These are phyloP conservation scores for Solanum hybrid DNA, from an alignment of 305 asterid species.

Conservation along the genomic window DNA sequence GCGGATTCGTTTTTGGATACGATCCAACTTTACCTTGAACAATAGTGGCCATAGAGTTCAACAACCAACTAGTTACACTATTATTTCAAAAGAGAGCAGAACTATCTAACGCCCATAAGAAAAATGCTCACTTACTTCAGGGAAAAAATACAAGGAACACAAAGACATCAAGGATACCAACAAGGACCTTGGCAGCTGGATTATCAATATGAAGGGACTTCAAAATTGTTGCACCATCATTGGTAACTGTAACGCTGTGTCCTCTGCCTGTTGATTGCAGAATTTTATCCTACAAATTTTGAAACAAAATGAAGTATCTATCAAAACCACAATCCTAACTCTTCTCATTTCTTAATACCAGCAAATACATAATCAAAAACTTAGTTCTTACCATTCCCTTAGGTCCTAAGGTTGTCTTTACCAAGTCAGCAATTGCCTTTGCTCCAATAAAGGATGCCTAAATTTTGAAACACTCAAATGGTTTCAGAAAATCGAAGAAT, in stretches of 20 bases:
- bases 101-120: neutral
- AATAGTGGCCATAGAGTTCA: neutral
- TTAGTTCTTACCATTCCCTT: conserved; percentile 71
- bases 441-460: conserved; percentile 92
- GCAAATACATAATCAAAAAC: neutral
- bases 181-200: conserved; percentile 95
- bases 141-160: neutral
- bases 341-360: neutral
- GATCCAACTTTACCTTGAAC: neutral
- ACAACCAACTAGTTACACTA: neutral
- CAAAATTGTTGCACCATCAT: conserved; percentile 97
- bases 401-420: conserved; percentile 97
- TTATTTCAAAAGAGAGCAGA: neutral
- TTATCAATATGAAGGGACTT: conserved; percentile 94
- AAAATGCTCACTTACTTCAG: neutral
- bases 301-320: neutral
- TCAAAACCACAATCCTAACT: neutral
- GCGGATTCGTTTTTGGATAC: neutral
- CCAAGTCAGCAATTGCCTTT: conserved; percentile 87
- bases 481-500: neutral
- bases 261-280: conserved; percentile 55
- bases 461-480: neutral
- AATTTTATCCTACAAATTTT: conserved; percentile 67
- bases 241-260: conserved; percentile 78
- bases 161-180: conserved; percentile 58